Conservation (phyloP, 352 stramenopile species). For the Elongisporangium prolatum region DNA sequence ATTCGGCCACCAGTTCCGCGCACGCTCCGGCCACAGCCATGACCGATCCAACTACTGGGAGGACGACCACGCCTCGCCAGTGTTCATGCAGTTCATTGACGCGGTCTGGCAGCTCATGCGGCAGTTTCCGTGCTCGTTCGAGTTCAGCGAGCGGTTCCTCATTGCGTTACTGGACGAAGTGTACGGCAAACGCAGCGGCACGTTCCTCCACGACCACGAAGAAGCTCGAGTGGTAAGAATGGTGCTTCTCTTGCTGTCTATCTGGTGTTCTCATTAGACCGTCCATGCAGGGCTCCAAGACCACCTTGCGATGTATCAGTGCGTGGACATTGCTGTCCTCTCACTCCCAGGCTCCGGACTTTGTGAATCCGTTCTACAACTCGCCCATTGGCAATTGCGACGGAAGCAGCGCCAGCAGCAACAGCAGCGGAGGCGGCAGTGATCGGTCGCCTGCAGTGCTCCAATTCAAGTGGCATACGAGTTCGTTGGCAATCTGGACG, state of each 20-base stretch:
- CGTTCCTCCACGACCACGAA: slow-evolving; percentile 96
- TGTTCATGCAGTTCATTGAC: slow-evolving; percentile 99
- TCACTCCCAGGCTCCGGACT: slow-evolving; percentile 38
- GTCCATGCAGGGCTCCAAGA: slow-evolving; percentile 66
- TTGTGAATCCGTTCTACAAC: slow-evolving; percentile 79
- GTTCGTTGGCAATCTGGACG: slow-evolving; percentile 76
- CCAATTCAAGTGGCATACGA: slow-evolving; percentile 85
- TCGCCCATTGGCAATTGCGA: slow-evolving; percentile 17
- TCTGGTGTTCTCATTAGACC: neutral
- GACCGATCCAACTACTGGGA: slow-evolving; percentile 83
- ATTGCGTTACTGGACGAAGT: slow-evolving; percentile 94
- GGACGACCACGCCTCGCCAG: slow-evolving; percentile 95
- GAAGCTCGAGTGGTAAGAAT: slow-evolving; percentile 69
- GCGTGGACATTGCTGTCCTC: slow-evolving; percentile 57
- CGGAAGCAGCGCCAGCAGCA: neutral
- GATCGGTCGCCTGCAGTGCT: slow-evolving; percentile 71
- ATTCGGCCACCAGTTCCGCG: slow-evolving; percentile 98
- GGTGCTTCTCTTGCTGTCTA: neutral
- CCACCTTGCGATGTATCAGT: slow-evolving; percentile 51
- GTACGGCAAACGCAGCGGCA: slow-evolving; percentile 96
- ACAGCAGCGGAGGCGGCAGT: slow-evolving; percentile 16
- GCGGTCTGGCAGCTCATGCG: slow-evolving; percentile 96
- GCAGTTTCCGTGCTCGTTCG: slow-evolving; percentile 96
- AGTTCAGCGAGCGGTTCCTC: slow-evolving; percentile 95
- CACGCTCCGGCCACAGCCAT: slow-evolving; percentile 70